Conservation (phyloP, 352 stramenopile species). For the Phytopythium delawarense region DNA sequence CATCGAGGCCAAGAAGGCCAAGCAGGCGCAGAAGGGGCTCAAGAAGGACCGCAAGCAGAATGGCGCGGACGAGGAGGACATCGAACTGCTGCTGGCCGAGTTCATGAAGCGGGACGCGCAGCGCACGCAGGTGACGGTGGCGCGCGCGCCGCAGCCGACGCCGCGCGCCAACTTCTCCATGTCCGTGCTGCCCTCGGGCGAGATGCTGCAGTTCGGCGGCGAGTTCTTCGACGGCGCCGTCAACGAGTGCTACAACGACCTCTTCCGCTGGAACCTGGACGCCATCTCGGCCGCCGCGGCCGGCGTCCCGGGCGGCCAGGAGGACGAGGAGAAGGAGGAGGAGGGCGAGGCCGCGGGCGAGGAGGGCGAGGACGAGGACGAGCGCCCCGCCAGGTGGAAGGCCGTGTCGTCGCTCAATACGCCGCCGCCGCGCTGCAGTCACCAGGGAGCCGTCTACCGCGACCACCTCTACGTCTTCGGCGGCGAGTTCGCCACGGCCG, state of each 20-base stretch:
- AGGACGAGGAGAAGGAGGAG: slow-evolving; percentile 19
- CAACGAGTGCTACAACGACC: slow-evolving; percentile 95
- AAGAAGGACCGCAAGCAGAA: slow-evolving; percentile 80
- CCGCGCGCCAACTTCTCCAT: slow-evolving; percentile 81
- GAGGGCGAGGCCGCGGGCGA: slow-evolving; percentile 6
- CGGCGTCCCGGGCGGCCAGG: slow-evolving; percentile 12
- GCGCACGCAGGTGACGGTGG: slow-evolving; percentile 58
- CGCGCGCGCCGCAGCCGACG: slow-evolving; percentile 45
- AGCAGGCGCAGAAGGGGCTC: slow-evolving; percentile 63
- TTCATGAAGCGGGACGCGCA: slow-evolving; percentile 77
- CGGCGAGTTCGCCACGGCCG: slow-evolving; percentile 94
- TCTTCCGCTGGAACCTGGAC: slow-evolving; percentile 93
- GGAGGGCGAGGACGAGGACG: slow-evolving; percentile 14
- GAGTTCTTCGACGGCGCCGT: slow-evolving; percentile 98
- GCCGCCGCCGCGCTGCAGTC: slow-evolving; percentile 91
- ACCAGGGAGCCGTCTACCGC: slow-evolving; percentile 93
- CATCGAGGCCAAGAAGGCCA: slow-evolving; percentile 70
- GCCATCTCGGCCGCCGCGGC: slow-evolving; percentile 20
- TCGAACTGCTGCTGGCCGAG: slow-evolving; percentile 75
- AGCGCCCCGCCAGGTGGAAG: slow-evolving; percentile 70
- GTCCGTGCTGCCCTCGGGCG: slow-evolving; percentile 59
- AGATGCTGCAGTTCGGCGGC: slow-evolving; percentile 94
- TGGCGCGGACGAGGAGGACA: slow-evolving; percentile 78
- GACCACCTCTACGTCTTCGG: slow-evolving; percentile 97
- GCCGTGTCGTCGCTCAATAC: slow-evolving; percentile 87